Evolutionary conservation across 495 filamentous ascomycete species (phyloP), one percentile per base, ranked within the genome.

Genomic region (Trichoderma gamsii): DNA sequence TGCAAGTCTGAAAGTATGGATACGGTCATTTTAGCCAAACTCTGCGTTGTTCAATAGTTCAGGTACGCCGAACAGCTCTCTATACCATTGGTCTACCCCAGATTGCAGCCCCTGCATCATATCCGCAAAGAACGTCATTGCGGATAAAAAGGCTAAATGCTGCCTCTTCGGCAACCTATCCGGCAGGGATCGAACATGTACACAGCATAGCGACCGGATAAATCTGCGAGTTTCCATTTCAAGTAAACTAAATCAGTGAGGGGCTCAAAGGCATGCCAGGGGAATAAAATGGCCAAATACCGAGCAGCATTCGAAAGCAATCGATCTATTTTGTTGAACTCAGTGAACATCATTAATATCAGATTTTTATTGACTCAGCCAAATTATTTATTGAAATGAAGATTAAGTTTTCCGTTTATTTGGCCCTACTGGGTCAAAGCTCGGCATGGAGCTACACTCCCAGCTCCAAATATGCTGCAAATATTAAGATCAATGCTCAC

Each of bases 401-500:
- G 56, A 15, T 25, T 4, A 16, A 27, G 2, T 29, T 61, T 18
- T 32, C 56, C 4, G 13, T 32, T 15, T 13, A 5, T 4, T 32
- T 61, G 25, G 25, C 27, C 7, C 16, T 61, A 8, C 9, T 32
- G 27, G 27, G 56, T 25, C 56, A 35, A 16, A 61, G 56, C 25
- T 29, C 56, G 23, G 56, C 56, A 61, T 61, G 56, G 56, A 21
- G 8, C 12, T 61, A 61, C 25, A 32, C 9, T 16, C 16, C 56
- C 56, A 32, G n/a, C 25, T 27, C 56, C 2, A 4, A 16, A 32
- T 61, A 61, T 6, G 29, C 8, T 9, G 56, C 56, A 7, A 27
- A 65, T 15, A 74, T 80, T 64, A 80, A 76, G 2, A 71, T 82
- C 23, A 76, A 80, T 67, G 65, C 75, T 15, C 66, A 66, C 15